A percentile compares a stretch with the other conserved stretches of the same genome.
Evolutionary conservation across 352 stramenopile species (phyloP).

Genomic region (Globisporangium paddicum): DNA sequence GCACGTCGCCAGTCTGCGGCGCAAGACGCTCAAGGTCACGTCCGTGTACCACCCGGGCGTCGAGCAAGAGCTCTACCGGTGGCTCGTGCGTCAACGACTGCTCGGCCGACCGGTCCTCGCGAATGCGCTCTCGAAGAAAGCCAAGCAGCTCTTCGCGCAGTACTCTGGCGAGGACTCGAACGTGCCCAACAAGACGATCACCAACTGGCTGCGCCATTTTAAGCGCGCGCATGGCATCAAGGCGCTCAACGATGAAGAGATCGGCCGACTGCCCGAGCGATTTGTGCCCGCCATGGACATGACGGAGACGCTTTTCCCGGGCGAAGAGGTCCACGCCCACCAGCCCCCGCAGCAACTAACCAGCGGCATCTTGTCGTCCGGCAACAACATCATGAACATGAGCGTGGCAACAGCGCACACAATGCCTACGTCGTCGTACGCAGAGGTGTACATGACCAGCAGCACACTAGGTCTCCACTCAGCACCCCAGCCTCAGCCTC

Average conservation of each 20-base stretch:
- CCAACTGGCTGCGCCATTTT: constrained; percentile 64
- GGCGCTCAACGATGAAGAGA: constrained; percentile 39
- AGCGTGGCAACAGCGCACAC: neutral
- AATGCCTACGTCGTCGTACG: neutral
- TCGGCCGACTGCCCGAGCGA: constrained; percentile 40
- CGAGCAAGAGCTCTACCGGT: constrained; percentile 80
- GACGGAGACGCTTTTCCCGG: neutral
- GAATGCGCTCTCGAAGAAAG: constrained; percentile 46
- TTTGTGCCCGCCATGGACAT: constrained; percentile 69
- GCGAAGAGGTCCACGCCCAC: neutral
- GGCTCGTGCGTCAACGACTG: constrained; percentile 67
- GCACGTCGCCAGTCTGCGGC: constrained; percentile 58
- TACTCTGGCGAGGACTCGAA: constrained; percentile 37
- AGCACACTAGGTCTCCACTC: constrained; percentile 7
- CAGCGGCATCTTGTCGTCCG: neutral
- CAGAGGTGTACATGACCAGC: constrained; percentile 35
- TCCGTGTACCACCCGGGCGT: constrained; percentile 71
- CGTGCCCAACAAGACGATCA: constrained; percentile 38
- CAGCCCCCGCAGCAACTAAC: neutral
- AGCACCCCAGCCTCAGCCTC: neutral
- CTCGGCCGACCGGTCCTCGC: constrained; percentile 39
- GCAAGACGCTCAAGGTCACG: constrained; percentile 70
- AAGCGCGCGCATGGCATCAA: constrained; percentile 63
- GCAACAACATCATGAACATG: neutral
- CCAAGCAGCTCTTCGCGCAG: constrained; percentile 66